A percentile compares a stretch with the other conserved stretches of the same genome.
These are phyloP conservation scores for Phascolomyces articulosus DNA, from an alignment of 371 early-diverging fungal genomes.

Conservation along the genomic window DNA sequence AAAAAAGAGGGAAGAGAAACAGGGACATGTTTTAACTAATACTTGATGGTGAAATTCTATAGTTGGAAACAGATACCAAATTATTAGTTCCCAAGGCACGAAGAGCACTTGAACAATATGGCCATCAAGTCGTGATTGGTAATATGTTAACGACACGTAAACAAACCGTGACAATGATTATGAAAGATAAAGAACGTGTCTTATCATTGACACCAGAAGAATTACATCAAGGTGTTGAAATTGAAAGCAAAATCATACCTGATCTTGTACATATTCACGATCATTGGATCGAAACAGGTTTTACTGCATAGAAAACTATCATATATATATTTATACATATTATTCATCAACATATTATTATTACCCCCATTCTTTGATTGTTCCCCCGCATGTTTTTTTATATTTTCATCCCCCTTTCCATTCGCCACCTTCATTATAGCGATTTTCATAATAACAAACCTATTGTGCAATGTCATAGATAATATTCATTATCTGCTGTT, in stretches of 20 bases:
- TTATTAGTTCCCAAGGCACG: constrained; percentile 84
- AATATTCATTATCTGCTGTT: no score
- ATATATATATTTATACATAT: no score
- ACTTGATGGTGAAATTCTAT: no score
- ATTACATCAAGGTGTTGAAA: constrained; percentile 69
- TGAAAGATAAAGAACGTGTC: constrained; percentile 54
- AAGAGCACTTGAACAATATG: constrained; percentile 83
- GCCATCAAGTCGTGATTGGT: constrained; percentile 97
- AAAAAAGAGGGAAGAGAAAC: not conserved
- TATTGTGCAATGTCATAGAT: no score
- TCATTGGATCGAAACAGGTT: constrained; percentile 54
- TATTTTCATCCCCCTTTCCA: no score
- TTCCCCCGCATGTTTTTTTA: no score
- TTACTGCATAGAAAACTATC: constrained; percentile 17
- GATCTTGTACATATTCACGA: constrained; percentile 76
- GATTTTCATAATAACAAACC: no score
- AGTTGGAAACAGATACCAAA: constrained; percentile 91
- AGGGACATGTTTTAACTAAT: not conserved
- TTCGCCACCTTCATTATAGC: no score
- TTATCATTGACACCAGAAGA: constrained; percentile 72
- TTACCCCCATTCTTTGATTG: no score
- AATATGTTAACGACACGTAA: constrained; percentile 93
- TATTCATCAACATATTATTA: no score
- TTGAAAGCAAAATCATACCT: constrained; percentile 85
- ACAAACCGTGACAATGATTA: constrained; percentile 78